Evolutionary conservation across 106 monocot species (phyloP), one percentile per base, ranked within the genome.

Genomic region (Platanthera guangdongensis): DNA sequence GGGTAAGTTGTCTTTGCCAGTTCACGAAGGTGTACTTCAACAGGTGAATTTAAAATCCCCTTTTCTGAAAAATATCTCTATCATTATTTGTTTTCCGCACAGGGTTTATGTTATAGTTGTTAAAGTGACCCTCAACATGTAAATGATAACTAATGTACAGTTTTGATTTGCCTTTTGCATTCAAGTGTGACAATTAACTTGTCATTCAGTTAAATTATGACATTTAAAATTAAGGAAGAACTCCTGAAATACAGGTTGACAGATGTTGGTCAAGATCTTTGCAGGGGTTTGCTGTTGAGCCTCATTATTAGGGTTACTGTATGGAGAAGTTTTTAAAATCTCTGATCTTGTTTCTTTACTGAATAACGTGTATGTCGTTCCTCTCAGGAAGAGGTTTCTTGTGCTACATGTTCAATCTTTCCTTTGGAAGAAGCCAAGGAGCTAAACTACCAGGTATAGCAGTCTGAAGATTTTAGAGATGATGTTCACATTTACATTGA

Each of bases 371-470:
- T 65, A 65, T 32, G 18, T 25, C 49, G 18, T 76, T 21, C 32
- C 19, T 51, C 22, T 57, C 73, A 73, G 73, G 73, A 18, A 51
- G 51, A 64, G 9, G 8, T 46, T 39, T 4, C 65, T 28, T 19
- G 28, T 73, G 63, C 64, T 49, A 47, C n/a, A 9, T 74, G 3
- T 64, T 73, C 79, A 51, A 62, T 7, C 15, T 64, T 64, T 19
- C 47, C 50, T 16, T 50, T 51, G 32, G 50, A 74, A 52, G 62
- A 79, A 28, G 8, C 30, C 14, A 18, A 3, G 6, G 50, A 11
- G n/a, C 15, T 50, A 57, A 63, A 12, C 19, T 30, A 79, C 51
- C 49, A 73, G 63, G 79, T 79, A 79, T 79, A 57, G 4, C n/a
- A n/a, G 16, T 16, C n/a, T 15, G 5, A 47, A 46, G 10, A 46